phyloP scores from a whole-genome alignment of 2,329 filamentous ascomycete genomes.

The Plectosphaerella sp. region DNA sequence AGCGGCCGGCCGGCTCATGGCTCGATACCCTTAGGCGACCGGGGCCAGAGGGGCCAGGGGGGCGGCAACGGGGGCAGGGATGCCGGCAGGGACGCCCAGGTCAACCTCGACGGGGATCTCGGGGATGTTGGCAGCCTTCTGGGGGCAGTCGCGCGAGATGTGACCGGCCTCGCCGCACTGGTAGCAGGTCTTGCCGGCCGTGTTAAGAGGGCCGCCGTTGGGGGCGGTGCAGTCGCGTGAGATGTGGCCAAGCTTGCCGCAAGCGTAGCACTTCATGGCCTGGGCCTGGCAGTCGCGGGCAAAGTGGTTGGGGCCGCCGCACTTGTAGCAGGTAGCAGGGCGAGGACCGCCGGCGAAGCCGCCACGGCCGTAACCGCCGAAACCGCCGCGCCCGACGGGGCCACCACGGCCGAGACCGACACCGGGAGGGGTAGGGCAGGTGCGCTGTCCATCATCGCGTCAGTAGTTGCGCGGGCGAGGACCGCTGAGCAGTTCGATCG shows the following conservation, averaged over 20 bases:
- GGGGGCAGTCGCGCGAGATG: constrained; percentile 90
- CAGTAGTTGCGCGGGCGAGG: neutral
- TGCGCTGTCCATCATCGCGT: constrained; percentile 48
- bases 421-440: constrained; percentile 73
- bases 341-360: constrained; percentile 68
- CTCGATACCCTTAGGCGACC: constrained; percentile 29
- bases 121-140: constrained; percentile 48
- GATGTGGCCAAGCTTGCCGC: constrained; percentile 89
- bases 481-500: constrained; percentile 1
- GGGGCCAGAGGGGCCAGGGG: constrained; percentile 33
- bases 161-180: constrained; percentile 93
- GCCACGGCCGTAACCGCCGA: constrained; percentile 63
- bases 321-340: constrained; percentile 70
- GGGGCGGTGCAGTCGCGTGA: constrained; percentile 92
- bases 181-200: constrained; percentile 97
- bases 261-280: constrained; percentile 98
- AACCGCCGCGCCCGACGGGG: constrained; percentile 67
- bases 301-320: constrained; percentile 91
- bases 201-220: constrained; percentile 93
- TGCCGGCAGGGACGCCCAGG: constrained; percentile 34
- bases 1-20: neutral
- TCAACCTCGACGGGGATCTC: constrained; percentile 44
- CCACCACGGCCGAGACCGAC: constrained; percentile 60
- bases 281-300: constrained; percentile 97
- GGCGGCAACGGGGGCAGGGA: constrained; percentile 27